Conservation (phyloP, 1,139 yeast genomes). For the Saccharomyces pastorianus region DNA sequence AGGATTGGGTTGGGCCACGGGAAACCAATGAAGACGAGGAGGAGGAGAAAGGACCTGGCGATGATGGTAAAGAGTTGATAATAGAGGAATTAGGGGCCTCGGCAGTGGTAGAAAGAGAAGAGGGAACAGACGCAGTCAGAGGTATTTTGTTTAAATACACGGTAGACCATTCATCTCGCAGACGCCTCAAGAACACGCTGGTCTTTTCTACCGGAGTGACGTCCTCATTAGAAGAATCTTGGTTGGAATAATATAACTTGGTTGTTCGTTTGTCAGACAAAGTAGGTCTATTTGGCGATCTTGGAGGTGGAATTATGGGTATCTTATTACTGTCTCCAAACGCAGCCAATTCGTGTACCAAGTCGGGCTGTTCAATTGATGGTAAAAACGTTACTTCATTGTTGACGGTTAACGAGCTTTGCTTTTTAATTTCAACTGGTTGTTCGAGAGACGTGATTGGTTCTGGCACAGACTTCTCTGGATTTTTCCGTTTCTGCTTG, state of each 20-base stretch:
- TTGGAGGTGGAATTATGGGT: constrained; percentile 14
- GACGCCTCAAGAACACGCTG: background rate
- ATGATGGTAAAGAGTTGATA: background rate
- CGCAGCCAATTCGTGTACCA: background rate
- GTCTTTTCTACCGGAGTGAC: background rate
- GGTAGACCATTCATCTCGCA: background rate
- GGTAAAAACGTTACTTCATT: background rate
- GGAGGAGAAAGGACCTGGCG: background rate
- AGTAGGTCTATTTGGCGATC: constrained; percentile 19
- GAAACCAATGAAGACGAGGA: constrained; percentile 5
- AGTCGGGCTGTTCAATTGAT: background rate
- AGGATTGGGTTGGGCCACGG: background rate
- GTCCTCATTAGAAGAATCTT: constrained; percentile 1
- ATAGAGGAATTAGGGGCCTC: background rate
- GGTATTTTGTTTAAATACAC: background rate
- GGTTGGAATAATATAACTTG: constrained; percentile 14
- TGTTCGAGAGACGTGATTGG: background rate
- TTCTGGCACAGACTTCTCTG: background rate
- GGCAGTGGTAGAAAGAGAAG: background rate
- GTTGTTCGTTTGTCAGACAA: constrained; percentile 13
- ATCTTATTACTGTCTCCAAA: background rate
- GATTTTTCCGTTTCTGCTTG: constrained; percentile 4
- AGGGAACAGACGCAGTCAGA: background rate
- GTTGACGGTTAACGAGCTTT: background rate
- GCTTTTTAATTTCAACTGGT: background rate